Base-by-base conservation (phyloP, 1,139 yeast genomes). In the Suhomyces panamericanus region DNA sequence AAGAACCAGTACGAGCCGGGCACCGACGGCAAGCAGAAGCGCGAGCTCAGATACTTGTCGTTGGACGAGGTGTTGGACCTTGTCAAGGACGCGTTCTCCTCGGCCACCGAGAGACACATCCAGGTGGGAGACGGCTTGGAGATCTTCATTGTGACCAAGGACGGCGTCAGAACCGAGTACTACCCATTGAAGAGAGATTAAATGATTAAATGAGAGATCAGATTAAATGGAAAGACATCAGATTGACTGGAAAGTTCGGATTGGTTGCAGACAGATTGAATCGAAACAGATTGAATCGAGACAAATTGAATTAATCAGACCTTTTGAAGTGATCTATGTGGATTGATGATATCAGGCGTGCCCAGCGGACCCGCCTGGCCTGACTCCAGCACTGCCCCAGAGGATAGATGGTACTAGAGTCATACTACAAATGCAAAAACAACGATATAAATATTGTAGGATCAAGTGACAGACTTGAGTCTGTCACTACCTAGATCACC, bases 61-160 rank as follows among this genome's bases (percentile, higher is more conserved):
- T 75, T 90, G 54, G 96, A 89, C 2, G 96, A 91, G 67, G 97
- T 90, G 20, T 71, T 93, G 58, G 79, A 83, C 56, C 73, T 93
- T 53, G 97, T 93, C 33, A 84, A 83, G 63, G 99, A 93, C 69
- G 96, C 99, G 7, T 93, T 93, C 63, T 78, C 90, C 13, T 88
- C 96, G 6, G 99, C 97, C 28, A 91, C 98, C 22, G 99, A 93
- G 70, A 87, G 99, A 75, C 98, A 95, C 66, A 93, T 93, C 57
- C 95, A 91, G 58, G 98, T 93, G 43, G 99, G 99, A 72, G 99
- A 93, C 70, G 95, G 95, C 8, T 78, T 93, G 54, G 96, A 93
- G 67, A 85, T 93, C 44, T 72, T 86, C 56, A 87, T 93, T 58
- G 93, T 93, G 44, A 89, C 97, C 13, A 91, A 90, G 64, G 96